Evolutionary conservation across 495 filamentous ascomycete species (phyloP).

Genomic region (Tetracladium marchalianum): DNA sequence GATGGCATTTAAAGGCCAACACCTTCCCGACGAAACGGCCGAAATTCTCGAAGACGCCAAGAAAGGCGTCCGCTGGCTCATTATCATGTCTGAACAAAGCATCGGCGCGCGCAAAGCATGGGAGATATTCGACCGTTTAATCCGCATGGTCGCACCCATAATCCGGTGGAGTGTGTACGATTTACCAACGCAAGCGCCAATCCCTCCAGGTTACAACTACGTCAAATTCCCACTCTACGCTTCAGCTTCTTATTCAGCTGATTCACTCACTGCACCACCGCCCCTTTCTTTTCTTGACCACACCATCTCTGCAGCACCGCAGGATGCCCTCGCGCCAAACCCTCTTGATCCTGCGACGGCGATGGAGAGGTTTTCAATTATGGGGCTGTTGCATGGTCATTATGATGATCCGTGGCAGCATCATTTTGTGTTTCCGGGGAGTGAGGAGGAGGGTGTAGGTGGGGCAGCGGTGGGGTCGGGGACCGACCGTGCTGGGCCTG

Average conservation of each 20-base stretch:
- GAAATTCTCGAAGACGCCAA: conserved; percentile 43
- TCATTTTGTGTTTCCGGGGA: too few relatives aligned
- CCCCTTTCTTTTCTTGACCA: not conserved
- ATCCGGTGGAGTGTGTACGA: conserved; percentile 14
- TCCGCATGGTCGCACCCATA: conserved; percentile 34
- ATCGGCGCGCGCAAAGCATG: conserved; percentile 39
- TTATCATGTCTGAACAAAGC: conserved; percentile 34
- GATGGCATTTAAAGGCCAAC: conserved; percentile 40
- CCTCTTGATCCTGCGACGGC: conserved; percentile 6
- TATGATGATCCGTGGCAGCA: conserved; percentile 15
- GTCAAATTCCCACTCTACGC: not conserved
- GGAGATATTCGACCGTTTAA: conserved; percentile 41
- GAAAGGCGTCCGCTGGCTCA: conserved; percentile 44
- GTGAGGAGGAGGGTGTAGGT: too few relatives aligned
- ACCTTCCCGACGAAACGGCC: conserved; percentile 41
- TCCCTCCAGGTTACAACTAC: conserved; percentile 15
- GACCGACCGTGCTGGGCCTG: too few relatives aligned
- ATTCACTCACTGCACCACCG: not conserved
- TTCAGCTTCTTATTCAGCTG: not conserved
- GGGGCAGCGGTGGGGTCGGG: too few relatives aligned
- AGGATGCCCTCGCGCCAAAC: conserved; percentile 1
- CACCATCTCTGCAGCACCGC: not conserved
- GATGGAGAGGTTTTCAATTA: conserved; percentile 5
- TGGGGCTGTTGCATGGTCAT: conserved; percentile 8
- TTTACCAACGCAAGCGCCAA: conserved; percentile 6